Evolutionary conservation across 768 basidiomycete species (phyloP), one percentile per base, ranked within the genome.

Genomic region (Pleurotus citrinopileatus): DNA sequence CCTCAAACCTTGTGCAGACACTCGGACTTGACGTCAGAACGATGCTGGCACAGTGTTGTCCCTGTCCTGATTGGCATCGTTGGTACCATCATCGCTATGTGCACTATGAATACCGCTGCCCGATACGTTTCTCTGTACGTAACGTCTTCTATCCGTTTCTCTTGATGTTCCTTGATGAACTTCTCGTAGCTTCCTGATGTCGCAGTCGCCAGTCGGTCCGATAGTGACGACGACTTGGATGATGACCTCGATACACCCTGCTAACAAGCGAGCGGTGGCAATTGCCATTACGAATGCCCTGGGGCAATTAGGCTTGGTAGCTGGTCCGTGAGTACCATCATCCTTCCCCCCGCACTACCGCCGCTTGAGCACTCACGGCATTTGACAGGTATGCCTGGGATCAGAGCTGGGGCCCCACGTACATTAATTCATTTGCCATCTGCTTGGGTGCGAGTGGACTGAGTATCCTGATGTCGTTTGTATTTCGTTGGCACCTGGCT

Each of bases 381-480:
- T 28, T 1, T 47, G 45, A 32, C 25, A 50, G 48, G 15, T 50
- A 50, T 50, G 48, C 48, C 13, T 50, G 48, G 48, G 48, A 50
- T 32, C 26, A 37, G 22, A n/a, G 13, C 10, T 50, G 48, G 53
- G 40, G 54, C 13, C 53, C 29, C 4, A 38, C 55, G 13, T 56
- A 56, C 42, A 37, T 50, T 17, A 52, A 34, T 13, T 56, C 55
- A 12, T 56, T 56, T 19, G 55, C 42, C 9, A 56, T 56, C 15
- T 56, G 51, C n/a, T 27, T 56, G 27, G 51, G 34, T 23, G 55
- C 55, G 19, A 42, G 51, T 26, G 42, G 42, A 13, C 25, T 56
- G n/a, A 52, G 51, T 10, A 56, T 56, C 23, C 26, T 52, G 10
- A 56, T 56, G 55, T 56, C 51, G 7, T 44, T 43, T 26, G 22